Evolutionary conservation across 2,329 filamentous ascomycete genomes (phyloP), one percentile per base, ranked within the genome.

Genomic region (Aciculosporium take): DNA sequence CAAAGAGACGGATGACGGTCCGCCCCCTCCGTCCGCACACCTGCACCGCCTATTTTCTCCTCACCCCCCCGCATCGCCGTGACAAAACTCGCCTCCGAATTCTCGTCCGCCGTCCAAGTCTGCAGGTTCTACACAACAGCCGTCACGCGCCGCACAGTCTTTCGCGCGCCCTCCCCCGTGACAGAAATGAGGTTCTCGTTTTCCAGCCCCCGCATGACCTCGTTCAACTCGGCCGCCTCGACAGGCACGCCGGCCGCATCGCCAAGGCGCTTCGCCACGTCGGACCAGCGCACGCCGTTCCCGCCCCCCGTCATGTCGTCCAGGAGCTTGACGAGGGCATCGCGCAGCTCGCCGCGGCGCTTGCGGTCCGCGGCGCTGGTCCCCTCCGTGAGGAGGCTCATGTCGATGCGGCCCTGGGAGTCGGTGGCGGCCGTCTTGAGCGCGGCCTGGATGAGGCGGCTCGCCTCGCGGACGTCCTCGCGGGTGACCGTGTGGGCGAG

Each of bases 391-490:
- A 98, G 69, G 37, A 98, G 68, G 42, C 84, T 83, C 91, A 98
- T 96, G 58, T 98, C 91, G 54, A 98, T 96, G 43, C 94, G 72
- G 42, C 91, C 91, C 52, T 94, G 73, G 0, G 85, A 68, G 58
- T 98, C 93, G 0, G 93, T 98, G n/a, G 91, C 91, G 0, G 89
- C 85, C 49, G 94, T 93, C 70, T 96, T 96, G 56, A 98, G 76
- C 1, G 93, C 91, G 1, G 80, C 84, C 55, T 89, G 86, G 62
- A 98, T 98, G 32, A 98, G 71, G 9, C 91, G 81, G 36, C 94
- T 85, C 0, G 91, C 88, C 65, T 98, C 91, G 38, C 77, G 67
- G 5, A 98, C 93, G 54, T 98, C 93, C 37, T 74, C 73, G 23
- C 73, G 76, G 0, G 84, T 87, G 32, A 98, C 91, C 12, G 70